Evolutionary conservation across 2,329 filamentous ascomycete species (phyloP).

Genomic region (Fusarium sp.): DNA sequence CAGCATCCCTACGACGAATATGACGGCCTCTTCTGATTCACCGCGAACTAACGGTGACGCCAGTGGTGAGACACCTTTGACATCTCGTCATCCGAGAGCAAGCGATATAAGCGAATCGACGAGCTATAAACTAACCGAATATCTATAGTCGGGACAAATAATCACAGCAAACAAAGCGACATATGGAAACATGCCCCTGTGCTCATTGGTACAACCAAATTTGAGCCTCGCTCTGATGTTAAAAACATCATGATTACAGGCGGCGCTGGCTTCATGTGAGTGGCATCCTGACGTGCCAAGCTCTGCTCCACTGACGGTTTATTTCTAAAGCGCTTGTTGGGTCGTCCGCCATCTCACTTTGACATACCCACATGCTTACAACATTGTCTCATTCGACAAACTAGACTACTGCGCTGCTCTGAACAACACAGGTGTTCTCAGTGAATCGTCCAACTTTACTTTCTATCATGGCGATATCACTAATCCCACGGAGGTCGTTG

Average conservation of each 20-base stretch:
- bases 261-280: constrained; percentile 87
- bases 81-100: background rate
- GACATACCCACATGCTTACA: constrained; percentile 79
- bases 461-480: constrained; percentile 86
- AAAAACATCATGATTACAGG: constrained; percentile 88
- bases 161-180: constrained; percentile 60
- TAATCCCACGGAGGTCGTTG: constrained; percentile 74
- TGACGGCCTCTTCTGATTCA: constrained; percentile 30
- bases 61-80: constrained; percentile 18
- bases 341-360: constrained; percentile 80
- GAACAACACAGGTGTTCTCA: constrained; percentile 79
- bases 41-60: constrained; percentile 19
- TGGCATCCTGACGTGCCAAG: constrained; percentile 26
- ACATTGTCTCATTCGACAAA: constrained; percentile 86
- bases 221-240: constrained; percentile 74
- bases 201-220: constrained; percentile 75
- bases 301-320: constrained; percentile 35
- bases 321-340: constrained; percentile 76
- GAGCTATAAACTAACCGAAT: background rate
- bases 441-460: constrained; percentile 76
- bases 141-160: constrained; percentile 22
- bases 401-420: constrained; percentile 84
- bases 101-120: constrained; percentile 1
- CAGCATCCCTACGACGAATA: constrained; percentile 3
- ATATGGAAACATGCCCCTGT: constrained; percentile 79